Conservation (phyloP, 148 eudicot genomes). For the Vaccinium myrtillus region DNA sequence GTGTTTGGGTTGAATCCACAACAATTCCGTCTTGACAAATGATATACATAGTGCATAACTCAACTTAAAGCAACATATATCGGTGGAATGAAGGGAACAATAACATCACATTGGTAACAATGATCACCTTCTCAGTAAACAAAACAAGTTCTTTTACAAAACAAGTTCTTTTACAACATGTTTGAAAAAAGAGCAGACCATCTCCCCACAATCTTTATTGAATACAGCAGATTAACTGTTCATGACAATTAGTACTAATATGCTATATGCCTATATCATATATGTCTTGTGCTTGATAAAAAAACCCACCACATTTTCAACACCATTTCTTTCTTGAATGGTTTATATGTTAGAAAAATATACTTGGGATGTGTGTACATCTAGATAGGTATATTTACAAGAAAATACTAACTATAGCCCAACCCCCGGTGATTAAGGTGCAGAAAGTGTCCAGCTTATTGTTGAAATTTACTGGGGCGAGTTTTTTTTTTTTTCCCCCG, state of each 20-base stretch:
- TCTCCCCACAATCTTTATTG: neutral
- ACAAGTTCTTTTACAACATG: neutral
- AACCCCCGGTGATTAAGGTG: neutral
- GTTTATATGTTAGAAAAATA: neutral
- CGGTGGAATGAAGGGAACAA: neutral
- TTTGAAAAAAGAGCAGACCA: neutral
- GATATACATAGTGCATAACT: neutral
- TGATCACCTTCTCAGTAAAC: neutral
- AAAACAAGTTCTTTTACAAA: neutral
- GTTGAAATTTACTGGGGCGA: too few species aligned
- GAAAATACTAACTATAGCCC: neutral
- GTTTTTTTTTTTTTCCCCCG: too few species aligned
- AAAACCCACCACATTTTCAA: constrained; percentile 2
- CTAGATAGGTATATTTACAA: neutral
- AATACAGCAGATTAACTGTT: neutral
- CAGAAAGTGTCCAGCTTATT: neutral
- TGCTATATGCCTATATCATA: neutral
- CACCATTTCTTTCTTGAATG: neutral
- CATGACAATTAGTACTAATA: neutral
- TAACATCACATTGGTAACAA: neutral
- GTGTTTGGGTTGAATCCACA: neutral
- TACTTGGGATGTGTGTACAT: neutral
- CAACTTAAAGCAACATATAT: neutral
- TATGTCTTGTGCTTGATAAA: neutral
- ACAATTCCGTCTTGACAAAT: neutral